These are phyloP conservation scores for Anthracocystis walkeri DNA, from an alignment of 1,284 basidiomycete species.

Conservation along the genomic window DNA sequence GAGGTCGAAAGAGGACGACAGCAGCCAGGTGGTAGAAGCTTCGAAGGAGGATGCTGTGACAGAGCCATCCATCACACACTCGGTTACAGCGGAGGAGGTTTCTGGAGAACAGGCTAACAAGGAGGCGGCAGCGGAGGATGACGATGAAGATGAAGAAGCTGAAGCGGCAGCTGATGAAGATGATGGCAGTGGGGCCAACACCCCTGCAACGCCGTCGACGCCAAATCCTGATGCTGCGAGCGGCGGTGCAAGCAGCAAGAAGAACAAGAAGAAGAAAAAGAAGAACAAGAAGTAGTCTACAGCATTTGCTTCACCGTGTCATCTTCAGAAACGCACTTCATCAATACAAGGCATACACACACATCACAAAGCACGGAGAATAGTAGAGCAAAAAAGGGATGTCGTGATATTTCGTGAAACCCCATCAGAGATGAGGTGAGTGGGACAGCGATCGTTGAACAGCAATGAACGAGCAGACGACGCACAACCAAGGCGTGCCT, in stretches of 20 bases:
- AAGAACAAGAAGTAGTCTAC: conserved; percentile 38
- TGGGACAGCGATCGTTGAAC: conserved; percentile 22
- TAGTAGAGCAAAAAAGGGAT: conserved; percentile 13
- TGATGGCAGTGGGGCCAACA: conserved; percentile 18
- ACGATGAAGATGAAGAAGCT: conserved; percentile 13
- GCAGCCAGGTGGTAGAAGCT: not conserved
- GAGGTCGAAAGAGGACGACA: not conserved
- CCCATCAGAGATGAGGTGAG: conserved; percentile 3
- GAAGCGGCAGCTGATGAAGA: conserved; percentile 11
- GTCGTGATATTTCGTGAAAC: conserved; percentile 35
- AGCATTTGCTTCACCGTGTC: not conserved
- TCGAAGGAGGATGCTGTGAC: not conserved
- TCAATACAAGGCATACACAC: not conserved
- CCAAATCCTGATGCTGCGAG: conserved; percentile 17
- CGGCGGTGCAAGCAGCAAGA: conserved; percentile 4
- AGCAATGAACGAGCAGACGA: conserved; percentile 8
- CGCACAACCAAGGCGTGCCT: conserved; percentile 37
- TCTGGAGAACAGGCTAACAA: conserved; percentile 1
- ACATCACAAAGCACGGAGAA: not conserved
- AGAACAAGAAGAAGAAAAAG: conserved; percentile 38
- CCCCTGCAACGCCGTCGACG: conserved; percentile 21
- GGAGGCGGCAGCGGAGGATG: conserved; percentile 16
- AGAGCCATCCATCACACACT: not conserved
- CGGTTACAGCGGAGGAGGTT: not conserved
- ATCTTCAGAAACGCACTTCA: not conserved